Evolutionary conservation across 768 basidiomycete species (phyloP).

Genomic region (Podaxis sp.): DNA sequence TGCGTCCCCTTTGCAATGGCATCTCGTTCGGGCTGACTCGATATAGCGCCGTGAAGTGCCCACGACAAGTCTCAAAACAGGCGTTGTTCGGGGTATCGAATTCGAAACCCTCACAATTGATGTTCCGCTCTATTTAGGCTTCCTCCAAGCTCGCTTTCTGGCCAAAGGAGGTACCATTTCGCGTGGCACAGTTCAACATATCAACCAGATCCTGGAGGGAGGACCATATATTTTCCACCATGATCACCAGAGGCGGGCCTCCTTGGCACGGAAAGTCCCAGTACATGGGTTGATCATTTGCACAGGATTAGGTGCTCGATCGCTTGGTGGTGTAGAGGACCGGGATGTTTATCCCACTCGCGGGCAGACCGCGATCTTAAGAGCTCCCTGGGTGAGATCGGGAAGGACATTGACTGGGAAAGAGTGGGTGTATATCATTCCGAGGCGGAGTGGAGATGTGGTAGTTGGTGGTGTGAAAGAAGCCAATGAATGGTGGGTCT

Average conservation of each 20-base stretch:
- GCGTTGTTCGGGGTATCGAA: conserved; percentile 38
- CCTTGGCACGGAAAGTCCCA: background rate
- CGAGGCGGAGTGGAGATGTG: conserved; percentile 54
- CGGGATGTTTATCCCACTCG: conserved; percentile 67
- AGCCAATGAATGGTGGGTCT: conserved; percentile 54
- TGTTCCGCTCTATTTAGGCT: conserved; percentile 55
- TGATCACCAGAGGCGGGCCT: background rate
- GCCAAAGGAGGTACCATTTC: conserved; percentile 47
- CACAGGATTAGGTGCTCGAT: conserved; percentile 67
- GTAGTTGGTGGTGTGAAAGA: conserved; percentile 62
- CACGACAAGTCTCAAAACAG: conserved; percentile 31
- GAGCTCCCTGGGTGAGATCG: conserved; percentile 62
- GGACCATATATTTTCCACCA: conserved; percentile 24
- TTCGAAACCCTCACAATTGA: conserved; percentile 67
- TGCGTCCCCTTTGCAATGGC: conserved; percentile 19
- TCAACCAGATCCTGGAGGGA: conserved; percentile 50
- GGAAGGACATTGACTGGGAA: conserved; percentile 44
- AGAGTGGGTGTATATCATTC: conserved; percentile 58
- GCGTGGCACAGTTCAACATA: conserved; percentile 51
- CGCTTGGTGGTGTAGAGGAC: conserved; percentile 81
- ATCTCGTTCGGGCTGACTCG: background rate
- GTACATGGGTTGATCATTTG: conserved; percentile 34
- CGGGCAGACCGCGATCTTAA: conserved; percentile 77
- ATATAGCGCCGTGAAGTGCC: conserved; percentile 29
- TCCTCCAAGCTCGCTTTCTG: conserved; percentile 57